phyloP scores from a whole-genome alignment of 805 yeast genomes.

The Monosporozyma aerobia region DNA sequence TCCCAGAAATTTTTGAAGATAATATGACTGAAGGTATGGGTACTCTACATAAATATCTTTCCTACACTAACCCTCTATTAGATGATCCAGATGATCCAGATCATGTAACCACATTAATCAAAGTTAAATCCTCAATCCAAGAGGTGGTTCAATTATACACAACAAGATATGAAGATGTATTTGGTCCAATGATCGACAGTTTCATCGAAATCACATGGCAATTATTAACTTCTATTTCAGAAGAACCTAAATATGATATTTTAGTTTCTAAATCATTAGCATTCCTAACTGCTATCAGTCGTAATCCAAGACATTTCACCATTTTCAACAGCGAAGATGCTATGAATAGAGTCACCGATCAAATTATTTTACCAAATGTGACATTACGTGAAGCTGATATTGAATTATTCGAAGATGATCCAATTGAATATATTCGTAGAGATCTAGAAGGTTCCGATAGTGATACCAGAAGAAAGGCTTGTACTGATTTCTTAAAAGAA shows the following conservation, averaged over 20 bases:
- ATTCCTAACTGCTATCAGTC: constrained; percentile 74
- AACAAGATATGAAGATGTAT: constrained; percentile 85
- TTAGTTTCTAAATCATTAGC: constrained; percentile 72
- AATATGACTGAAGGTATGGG: constrained; percentile 68
- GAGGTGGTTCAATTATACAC: constrained; percentile 81
- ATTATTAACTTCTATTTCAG: constrained; percentile 53
- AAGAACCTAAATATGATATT: constrained; percentile 73
- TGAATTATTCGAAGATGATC: constrained; percentile 94
- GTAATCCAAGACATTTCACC: constrained; percentile 56
- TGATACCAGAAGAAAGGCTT: constrained; percentile 83
- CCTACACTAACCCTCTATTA: constrained; percentile 46
- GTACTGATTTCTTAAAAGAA: constrained; percentile 87
- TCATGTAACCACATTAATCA: constrained; percentile 60
- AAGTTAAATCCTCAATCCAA: constrained; percentile 71
- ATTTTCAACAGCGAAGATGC: constrained; percentile 54
- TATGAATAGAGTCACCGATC: constrained; percentile 67
- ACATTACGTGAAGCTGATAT: constrained; percentile 79
- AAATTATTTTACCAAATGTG: constrained; percentile 82
- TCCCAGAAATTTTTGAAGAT: constrained; percentile 97
- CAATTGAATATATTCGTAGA: constrained; percentile 82
- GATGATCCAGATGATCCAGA: constrained; percentile 48
- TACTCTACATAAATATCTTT: constrained; percentile 71
- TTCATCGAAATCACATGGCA: constrained; percentile 82
- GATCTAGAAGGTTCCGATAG: constrained; percentile 93
- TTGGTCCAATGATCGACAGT: constrained; percentile 63